phyloP scores from a whole-genome alignment of 345 rosid species.

The Euclidium syriacum region DNA sequence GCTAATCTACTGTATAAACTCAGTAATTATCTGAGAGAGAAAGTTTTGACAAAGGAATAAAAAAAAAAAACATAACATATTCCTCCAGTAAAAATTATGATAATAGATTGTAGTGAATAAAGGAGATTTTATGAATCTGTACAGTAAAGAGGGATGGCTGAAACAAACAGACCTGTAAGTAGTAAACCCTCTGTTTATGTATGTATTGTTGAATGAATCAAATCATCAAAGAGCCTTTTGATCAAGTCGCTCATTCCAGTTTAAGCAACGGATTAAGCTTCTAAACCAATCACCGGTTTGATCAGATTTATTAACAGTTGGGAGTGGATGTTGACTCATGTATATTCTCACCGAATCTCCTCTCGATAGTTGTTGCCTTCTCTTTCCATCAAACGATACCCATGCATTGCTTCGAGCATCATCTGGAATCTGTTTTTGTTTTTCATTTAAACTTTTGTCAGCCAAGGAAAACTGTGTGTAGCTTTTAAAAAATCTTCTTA shows the following conservation, averaged over 20 bases:
- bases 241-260: constrained; percentile 96
- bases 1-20: background rate
- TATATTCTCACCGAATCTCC: constrained; percentile 84
- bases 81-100: background rate
- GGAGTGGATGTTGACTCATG: constrained; percentile 97
- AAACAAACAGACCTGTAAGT: constrained; percentile 17
- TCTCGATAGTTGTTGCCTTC: constrained; percentile 95
- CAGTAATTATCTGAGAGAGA: background rate
- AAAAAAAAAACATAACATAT: background rate
- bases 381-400: constrained; percentile 98
- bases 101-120: background rate
- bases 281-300: constrained; percentile 98
- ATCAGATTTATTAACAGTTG: constrained; percentile 88
- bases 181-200: background rate
- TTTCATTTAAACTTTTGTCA: background rate
- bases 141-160: constrained; percentile 26
- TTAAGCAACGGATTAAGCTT: constrained; percentile 91
- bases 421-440: constrained; percentile 62
- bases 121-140: constrained; percentile 15
- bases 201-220: background rate
- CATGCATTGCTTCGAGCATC: constrained; percentile 97
- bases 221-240: constrained; percentile 63
- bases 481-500: too few relatives aligned
- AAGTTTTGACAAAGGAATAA: background rate
- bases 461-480: too few relatives aligned